Evolutionary conservation across 2,329 filamentous ascomycete species (phyloP), one percentile per base, ranked within the genome.

Genomic region (Sphaerostilbella broomeana): DNA sequence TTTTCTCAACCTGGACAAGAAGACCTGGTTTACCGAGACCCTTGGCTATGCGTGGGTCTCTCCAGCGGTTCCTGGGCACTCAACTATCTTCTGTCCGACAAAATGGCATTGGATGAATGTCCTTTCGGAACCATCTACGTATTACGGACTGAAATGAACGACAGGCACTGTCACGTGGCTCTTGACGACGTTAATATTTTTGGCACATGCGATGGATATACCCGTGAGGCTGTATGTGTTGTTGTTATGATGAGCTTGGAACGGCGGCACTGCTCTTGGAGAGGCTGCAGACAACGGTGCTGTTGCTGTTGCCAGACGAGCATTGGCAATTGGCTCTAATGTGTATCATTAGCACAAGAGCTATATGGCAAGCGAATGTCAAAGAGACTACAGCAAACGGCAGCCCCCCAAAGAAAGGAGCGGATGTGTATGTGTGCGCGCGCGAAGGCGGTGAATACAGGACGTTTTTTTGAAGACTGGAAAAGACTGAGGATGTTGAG

Each of bases 161-260:
- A 59, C 50, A 52, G 52, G 47, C 41, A 46, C 47, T 57, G 56
- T 59, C 52, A 59, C 53, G 47, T 59, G 55, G 56, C 54, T 60
- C 59, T 59, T 57, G 48, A 53, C 54, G 48, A 57, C 55, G 50
- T 40, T 54, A 58, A 52, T 53, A 58, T 50, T 53, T 55, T 47
- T 59, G 58, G 56, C 60, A 60, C 57, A 57, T 58, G 59, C 58
- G 60, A 63, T 60, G 60, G 60, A 63, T 63, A 63, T 63, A 63
- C 60, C 60, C 56, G 55, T 52, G 59, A 61, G 55, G 56, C 57
- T 58, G 52, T 57, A 58, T 56, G 58, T 60, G 49, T 44, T 49
- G 51, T 52, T 47, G 46, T n/a, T n/a, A n/a, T 58, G 57, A 56
- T 54, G 58, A 59, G 57, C 54, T 59, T 51, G 50, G 49, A 53